A percentile compares a stretch with the other conserved stretches of the same genome.
These are phyloP conservation scores for Trypanosoma boissoni DNA, from an alignment of 208 protist species.

Conservation along the genomic window DNA sequence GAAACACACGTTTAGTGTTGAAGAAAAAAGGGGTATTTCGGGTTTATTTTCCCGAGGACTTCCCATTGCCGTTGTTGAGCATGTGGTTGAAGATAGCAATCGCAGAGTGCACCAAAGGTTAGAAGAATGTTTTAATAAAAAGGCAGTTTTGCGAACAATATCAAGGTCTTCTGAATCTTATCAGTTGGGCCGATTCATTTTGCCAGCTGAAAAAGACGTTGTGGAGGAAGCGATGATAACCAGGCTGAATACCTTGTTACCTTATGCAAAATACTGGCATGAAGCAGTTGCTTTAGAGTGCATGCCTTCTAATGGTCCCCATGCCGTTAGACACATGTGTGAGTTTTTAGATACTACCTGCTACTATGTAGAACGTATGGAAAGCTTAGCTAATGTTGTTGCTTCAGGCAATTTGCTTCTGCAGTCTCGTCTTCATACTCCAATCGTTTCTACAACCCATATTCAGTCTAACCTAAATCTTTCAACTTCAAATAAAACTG, in stretches of 20 bases:
- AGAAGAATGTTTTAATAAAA: conserved; percentile 52
- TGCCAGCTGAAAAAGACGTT: conserved; percentile 43
- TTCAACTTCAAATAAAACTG: conserved; percentile 6
- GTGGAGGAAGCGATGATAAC: conserved; percentile 43
- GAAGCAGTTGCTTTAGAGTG: conserved; percentile 66
- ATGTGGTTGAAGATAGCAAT: conserved; percentile 54
- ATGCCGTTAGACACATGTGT: conserved; percentile 50
- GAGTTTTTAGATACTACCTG: conserved; percentile 75
- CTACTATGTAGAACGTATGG: conserved; percentile 73
- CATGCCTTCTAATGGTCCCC: conserved; percentile 53
- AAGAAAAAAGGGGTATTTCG: conserved; percentile 8
- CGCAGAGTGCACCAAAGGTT: conserved; percentile 30
- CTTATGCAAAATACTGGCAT: conserved; percentile 48
- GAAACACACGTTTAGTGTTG: neutral
- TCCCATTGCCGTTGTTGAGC: conserved; percentile 56
- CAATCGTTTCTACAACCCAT: neutral
- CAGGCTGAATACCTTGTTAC: conserved; percentile 45
- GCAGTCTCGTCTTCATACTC: conserved; percentile 11
- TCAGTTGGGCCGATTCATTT: conserved; percentile 29
- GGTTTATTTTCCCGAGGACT: conserved; percentile 64
- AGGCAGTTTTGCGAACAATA: conserved; percentile 39
- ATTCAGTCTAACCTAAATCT: neutral
- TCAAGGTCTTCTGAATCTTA: conserved; percentile 56
- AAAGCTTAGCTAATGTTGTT: conserved; percentile 29
- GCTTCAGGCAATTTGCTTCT: conserved; percentile 23